phyloP scores from a whole-genome alignment of 2,329 filamentous ascomycete genomes.

The Talaromyces islandicus region DNA sequence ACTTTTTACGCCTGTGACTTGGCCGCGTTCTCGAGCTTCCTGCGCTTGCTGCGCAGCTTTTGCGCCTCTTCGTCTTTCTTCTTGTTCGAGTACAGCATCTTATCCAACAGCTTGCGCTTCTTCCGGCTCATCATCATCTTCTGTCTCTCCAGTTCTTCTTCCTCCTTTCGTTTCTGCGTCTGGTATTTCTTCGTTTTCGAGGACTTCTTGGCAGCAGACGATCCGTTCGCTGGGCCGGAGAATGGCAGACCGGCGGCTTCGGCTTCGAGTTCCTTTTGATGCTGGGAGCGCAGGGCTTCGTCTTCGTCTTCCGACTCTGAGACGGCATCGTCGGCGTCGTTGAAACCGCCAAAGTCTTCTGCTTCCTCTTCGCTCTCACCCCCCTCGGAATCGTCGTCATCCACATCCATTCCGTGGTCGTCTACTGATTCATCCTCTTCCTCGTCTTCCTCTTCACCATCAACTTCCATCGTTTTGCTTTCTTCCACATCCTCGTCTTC shows the following conservation, averaged over 20 bases:
- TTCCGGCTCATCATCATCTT: conserved; percentile 99
- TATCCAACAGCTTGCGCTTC: conserved; percentile 95
- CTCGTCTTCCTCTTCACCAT: conserved; percentile 35
- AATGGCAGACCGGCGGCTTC: conserved; percentile 68
- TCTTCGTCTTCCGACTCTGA: conserved; percentile 53
- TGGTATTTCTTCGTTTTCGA: conserved; percentile 66
- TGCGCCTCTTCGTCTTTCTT: conserved; percentile 88
- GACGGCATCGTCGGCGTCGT: conserved; percentile 40
- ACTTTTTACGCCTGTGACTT: conserved; percentile 20
- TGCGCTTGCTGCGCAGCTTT: conserved; percentile 79
- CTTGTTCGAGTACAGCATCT: conserved; percentile 94
- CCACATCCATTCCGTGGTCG: conserved; percentile 45
- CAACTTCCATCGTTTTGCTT: conserved; percentile 31
- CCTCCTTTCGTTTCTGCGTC: conserved; percentile 59
- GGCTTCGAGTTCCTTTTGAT: conserved; percentile 87
- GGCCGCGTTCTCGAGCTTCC: conserved; percentile 67
- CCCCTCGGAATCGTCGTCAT: conserved; percentile 28
- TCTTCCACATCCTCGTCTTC: conserved; percentile 18
- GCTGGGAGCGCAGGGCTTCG: conserved; percentile 57
- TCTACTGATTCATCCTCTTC: conserved; percentile 41
- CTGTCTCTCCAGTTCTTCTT: conserved; percentile 82
- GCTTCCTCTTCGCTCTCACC: conserved; percentile 42
- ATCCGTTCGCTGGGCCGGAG: conserved; percentile 50
- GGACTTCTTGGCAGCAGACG: conserved; percentile 56
- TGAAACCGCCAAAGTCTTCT: conserved; percentile 47